Conservation (phyloP, 2,329 filamentous ascomycete genomes). For the Monilinia aucupariae region DNA sequence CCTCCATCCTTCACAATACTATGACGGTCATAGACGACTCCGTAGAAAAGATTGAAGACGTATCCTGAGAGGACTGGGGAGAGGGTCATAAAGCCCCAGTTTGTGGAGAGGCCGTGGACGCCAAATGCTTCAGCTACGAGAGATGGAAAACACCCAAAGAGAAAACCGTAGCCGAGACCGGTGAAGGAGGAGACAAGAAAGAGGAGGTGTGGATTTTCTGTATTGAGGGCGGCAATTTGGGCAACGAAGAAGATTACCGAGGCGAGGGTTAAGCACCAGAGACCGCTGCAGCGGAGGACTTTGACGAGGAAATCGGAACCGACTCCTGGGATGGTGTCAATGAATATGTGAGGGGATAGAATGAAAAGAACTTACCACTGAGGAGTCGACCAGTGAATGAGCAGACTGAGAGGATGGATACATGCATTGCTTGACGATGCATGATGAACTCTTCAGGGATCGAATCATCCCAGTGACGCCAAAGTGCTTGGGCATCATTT, state of each 20-base stretch:
- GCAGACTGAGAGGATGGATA: slow-evolving; percentile 85
- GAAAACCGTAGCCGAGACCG: slow-evolving; percentile 83
- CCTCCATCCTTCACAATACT: slow-evolving; percentile 63
- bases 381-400: slow-evolving; percentile 78
- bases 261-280: slow-evolving; percentile 84
- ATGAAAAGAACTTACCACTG: slow-evolving; percentile 2
- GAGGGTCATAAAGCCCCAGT: slow-evolving; percentile 94
- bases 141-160: slow-evolving; percentile 91
- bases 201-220: slow-evolving; percentile 72
- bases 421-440: slow-evolving; percentile 80
- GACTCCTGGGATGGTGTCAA: slow-evolving; percentile 48
- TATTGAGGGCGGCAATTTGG: slow-evolving; percentile 68
- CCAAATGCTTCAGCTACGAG: slow-evolving; percentile 88
- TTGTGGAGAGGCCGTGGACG: slow-evolving; percentile 80
- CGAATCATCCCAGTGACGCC: slow-evolving; percentile 75
- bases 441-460: slow-evolving; percentile 70
- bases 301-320: slow-evolving; percentile 89
- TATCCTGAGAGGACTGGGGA: slow-evolving; percentile 84
- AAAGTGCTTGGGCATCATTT: slow-evolving; percentile 79
- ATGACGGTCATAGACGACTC: slow-evolving; percentile 74
- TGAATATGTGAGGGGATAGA: slow-evolving; percentile 31
- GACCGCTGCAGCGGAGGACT: slow-evolving; percentile 69
- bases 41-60: slow-evolving; percentile 89
- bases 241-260: slow-evolving; percentile 72
- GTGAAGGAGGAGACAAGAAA: slow-evolving; percentile 76